Conservation (phyloP, 2,329 filamentous ascomycete species). For the Kalmusia sp. region DNA sequence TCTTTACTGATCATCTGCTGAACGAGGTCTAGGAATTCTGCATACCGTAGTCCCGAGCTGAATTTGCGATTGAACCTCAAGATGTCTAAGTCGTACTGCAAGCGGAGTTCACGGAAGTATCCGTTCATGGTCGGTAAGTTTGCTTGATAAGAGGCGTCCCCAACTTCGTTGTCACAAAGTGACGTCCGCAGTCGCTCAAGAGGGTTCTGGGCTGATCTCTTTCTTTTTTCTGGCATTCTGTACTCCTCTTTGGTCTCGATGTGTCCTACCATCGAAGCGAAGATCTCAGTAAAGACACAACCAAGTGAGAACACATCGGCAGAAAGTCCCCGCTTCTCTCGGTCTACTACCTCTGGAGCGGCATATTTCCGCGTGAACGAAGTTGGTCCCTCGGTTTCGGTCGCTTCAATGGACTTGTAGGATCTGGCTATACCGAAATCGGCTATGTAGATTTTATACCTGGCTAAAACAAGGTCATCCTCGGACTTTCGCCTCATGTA, state of each 20-base stretch:
- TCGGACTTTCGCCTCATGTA: too few species aligned
- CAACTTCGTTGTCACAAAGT: too few species aligned
- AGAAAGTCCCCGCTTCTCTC: slow-evolving; percentile 17
- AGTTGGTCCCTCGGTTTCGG: slow-evolving; percentile 22
- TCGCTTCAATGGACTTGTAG: slow-evolving; percentile 11
- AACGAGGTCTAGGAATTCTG: too few species aligned
- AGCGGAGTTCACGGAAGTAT: too few species aligned
- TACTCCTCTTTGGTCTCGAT: too few species aligned
- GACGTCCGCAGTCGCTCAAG: too few species aligned
- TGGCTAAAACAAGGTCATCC: too few species aligned
- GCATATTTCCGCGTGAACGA: slow-evolving; percentile 28
- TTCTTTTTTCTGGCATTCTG: too few species aligned
- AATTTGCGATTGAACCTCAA: not conserved
- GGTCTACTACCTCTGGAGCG: slow-evolving; percentile 29
- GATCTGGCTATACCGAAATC: slow-evolving; percentile 31
- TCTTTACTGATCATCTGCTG: not conserved
- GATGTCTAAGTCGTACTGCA: not conserved
- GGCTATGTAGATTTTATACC: slow-evolving; percentile 24
- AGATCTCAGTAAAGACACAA: slow-evolving; percentile 33
- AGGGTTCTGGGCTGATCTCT: too few species aligned
- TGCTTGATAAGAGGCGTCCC: too few species aligned
- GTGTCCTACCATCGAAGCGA: slow-evolving; percentile 1
- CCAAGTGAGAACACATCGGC: slow-evolving; percentile 34
- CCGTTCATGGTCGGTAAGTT: too few species aligned
- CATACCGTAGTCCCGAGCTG: too few species aligned